These are phyloP conservation scores for Populus hybrid DNA, from an alignment of 441 rosid species.

Conservation along the genomic window DNA sequence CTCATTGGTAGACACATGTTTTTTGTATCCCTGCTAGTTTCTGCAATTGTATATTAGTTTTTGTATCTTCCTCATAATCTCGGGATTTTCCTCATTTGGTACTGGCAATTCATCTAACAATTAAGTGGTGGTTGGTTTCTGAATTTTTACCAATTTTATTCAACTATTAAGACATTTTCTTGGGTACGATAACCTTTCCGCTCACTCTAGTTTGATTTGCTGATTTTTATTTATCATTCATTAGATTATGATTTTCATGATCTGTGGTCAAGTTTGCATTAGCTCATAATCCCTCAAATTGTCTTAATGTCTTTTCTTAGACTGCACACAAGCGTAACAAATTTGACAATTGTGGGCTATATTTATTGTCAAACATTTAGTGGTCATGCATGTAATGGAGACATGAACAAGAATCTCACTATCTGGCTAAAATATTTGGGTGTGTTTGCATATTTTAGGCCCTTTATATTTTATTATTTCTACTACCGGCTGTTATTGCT, in stretches of 20 bases:
- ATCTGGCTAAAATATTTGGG: not conserved
- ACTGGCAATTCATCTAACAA: not conserved
- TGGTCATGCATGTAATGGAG: not conserved
- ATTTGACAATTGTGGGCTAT: not conserved
- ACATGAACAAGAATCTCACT: not conserved
- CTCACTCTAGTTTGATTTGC: not conserved
- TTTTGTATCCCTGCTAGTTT: slow-evolving; percentile 8
- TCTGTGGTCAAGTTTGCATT: not conserved
- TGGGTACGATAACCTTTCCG: not conserved
- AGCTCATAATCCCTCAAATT: not conserved
- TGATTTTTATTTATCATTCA: too few relatives aligned
- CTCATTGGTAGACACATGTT: slow-evolving; percentile 20
- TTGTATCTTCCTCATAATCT: not conserved
- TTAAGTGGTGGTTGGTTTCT: not conserved
- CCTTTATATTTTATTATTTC: not conserved
- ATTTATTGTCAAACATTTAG: not conserved
- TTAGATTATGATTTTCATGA: not conserved
- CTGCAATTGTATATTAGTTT: not conserved
- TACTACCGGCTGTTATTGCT: slow-evolving; percentile 19
- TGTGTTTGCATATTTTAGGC: not conserved
- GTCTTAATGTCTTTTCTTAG: not conserved
- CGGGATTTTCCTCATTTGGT: not conserved
- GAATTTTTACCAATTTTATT: not conserved
- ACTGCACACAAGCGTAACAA: not conserved
- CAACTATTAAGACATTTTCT: not conserved